Percentiles rank a stretch among this genome's conserved stretches.
Conservation (phyloP, 2,329 filamentous ascomycete genomes). For the Pseudocercospora vitis region DNA sequence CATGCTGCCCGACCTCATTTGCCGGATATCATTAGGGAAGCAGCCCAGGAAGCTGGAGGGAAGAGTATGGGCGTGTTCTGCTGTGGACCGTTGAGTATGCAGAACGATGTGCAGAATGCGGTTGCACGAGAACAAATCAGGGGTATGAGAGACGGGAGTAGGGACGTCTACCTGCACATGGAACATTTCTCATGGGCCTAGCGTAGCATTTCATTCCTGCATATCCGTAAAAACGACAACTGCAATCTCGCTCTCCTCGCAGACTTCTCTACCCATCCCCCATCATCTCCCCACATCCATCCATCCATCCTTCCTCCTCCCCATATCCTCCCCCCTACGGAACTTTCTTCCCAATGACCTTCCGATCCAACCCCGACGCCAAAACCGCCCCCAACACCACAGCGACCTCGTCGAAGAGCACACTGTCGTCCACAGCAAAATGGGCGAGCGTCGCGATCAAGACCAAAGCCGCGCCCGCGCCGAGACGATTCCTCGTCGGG, state of each 20-base stretch:
- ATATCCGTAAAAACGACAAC: no score
- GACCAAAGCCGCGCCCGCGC: not conserved
- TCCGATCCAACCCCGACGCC: not conserved
- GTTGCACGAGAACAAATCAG: slow-evolving; percentile 45
- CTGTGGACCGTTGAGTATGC: slow-evolving; percentile 49
- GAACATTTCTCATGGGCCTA: slow-evolving; percentile 51
- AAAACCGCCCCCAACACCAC: not conserved
- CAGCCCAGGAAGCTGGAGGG: slow-evolving; percentile 12
- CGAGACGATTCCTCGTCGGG: not conserved
- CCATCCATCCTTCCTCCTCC: not conserved
- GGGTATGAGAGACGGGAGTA: slow-evolving; percentile 36
- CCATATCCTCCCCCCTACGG: not conserved
- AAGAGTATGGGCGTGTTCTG: slow-evolving; percentile 40
- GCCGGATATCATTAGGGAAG: slow-evolving; percentile 31
- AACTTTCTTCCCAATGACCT: no score
- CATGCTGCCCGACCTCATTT: slow-evolving; percentile 38
- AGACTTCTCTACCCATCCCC: not conserved
- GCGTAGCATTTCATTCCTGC: no score
- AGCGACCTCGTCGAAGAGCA: not conserved
- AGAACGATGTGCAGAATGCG: slow-evolving; percentile 50
- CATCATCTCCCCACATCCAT: not conserved
- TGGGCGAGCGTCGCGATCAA: not conserved
- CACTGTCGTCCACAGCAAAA: not conserved
- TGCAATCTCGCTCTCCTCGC: no score
- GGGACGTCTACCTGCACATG: slow-evolving; percentile 47